Evolutionary conservation across 2,329 filamentous ascomycete genomes (phyloP), one percentile per base, ranked within the genome.

Genomic region (Hypoxylon sp.): DNA sequence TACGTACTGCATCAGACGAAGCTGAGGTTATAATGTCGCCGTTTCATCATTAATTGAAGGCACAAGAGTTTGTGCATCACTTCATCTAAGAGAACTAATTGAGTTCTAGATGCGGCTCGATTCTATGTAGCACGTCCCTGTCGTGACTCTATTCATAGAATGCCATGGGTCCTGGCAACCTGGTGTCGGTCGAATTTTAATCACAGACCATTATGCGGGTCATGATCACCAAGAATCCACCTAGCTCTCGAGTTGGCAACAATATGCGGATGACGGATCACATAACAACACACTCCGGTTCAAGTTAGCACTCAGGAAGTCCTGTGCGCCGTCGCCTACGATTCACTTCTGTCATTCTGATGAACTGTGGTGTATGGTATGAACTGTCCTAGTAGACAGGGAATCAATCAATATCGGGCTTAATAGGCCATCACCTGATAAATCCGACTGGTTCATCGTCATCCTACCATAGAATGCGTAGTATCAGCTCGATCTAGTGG

Each of bases 71-170:
- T 29, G 46, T 62, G 60, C 59, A 37, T 59, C 54, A 46, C 61
- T 51, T 65, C 53, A 65, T 64, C 56, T 62, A 52, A 51, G 29
- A 50, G 24, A 44, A 48, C 59, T 60, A 50, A 58, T 59, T 60
- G 42, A 58, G 42, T 59, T 70, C 55, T 59, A 66, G 67, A 63
- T 73, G 70, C 67, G 71, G 71, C 71, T 73, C 71, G 62, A 52
- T 61, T 63, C 54, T 48, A 31, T 31, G 29, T 31, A 44, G 39
- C 39, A 54, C 31, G 55, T 65, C 64, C 66, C 61, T 70, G 65
- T 65, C 57, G 47, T 35, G 59, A 68, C 56, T 64, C 70, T 73
- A 72, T 73, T 70, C 65, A 73, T 72, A 70, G 70, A 63, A 68
- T 55, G 35, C 56, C 62, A 35, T 63, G 65, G 68, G 52, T 47